phyloP scores from a whole-genome alignment of 2,329 filamentous ascomycete genomes.

The Geosmithia flava region DNA sequence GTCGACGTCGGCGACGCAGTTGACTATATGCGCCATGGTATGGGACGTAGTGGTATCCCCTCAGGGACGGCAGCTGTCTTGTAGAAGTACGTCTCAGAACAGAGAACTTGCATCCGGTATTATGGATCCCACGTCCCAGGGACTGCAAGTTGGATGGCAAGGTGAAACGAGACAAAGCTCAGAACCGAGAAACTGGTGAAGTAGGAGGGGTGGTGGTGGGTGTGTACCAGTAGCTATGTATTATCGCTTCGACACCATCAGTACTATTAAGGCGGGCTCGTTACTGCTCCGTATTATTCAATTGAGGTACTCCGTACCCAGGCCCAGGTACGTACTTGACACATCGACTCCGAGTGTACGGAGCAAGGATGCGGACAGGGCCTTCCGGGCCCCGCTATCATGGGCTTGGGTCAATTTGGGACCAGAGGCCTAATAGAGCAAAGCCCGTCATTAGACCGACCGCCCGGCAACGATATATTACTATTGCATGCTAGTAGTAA shows the following conservation, averaged over 20 bases:
- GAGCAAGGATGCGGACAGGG: not conserved
- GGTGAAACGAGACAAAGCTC: not conserved
- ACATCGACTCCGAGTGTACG: not conserved
- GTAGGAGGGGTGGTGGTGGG: not conserved
- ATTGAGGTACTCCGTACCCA: not conserved
- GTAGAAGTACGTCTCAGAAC: not conserved
- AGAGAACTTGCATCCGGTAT: not conserved
- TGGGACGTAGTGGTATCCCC: too few species aligned
- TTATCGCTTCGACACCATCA: not conserved
- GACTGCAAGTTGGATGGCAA: not conserved
- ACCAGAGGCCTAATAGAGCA: too few species aligned
- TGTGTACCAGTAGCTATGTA: not conserved
- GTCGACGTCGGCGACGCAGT: slow-evolving; percentile 39
- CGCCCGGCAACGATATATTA: too few species aligned
- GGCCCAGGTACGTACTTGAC: not conserved
- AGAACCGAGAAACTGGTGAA: not conserved
- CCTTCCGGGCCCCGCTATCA: too few species aligned
- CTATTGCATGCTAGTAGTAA: too few species aligned
- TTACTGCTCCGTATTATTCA: not conserved
- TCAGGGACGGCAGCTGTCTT: not conserved
- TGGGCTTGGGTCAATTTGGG: too few species aligned
- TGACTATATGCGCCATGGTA: slow-evolving; percentile 50
- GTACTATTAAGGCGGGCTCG: too few species aligned
- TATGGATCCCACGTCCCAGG: not conserved
- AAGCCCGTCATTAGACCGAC: too few species aligned